These are phyloP conservation scores for Penicillium sp. DNA, from an alignment of 2,329 filamentous ascomycete genomes.

Conservation along the genomic window DNA sequence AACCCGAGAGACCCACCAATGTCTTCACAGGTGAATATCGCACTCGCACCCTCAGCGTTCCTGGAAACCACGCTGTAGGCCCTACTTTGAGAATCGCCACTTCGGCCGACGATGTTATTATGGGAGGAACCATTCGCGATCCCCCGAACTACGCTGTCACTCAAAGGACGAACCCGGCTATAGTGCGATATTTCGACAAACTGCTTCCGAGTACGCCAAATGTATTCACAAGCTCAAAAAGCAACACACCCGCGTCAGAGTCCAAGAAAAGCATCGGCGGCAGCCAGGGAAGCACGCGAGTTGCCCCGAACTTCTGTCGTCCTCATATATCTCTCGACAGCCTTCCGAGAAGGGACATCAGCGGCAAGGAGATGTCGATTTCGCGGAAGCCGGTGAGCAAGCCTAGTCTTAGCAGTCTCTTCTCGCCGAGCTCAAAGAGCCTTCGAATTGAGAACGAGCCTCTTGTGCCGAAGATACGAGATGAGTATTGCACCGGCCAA, in stretches of 20 bases:
- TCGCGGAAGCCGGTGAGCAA: conserved; percentile 19
- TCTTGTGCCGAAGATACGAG: conserved; percentile 21
- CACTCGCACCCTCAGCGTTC: conserved; percentile 11
- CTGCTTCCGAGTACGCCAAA: neutral
- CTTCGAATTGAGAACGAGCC: conserved; percentile 3
- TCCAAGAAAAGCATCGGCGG: neutral
- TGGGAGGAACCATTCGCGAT: conserved; percentile 24
- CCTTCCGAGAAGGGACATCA: conserved; percentile 17
- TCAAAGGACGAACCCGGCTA: conserved; percentile 4
- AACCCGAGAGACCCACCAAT: conserved; percentile 36
- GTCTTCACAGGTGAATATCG: conserved; percentile 33
- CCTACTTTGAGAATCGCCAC: conserved; percentile 34
- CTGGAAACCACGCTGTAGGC: conserved; percentile 21
- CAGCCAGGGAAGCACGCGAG: neutral
- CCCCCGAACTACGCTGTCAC: neutral
- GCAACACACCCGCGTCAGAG: neutral
- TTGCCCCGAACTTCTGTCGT: conserved; percentile 18
- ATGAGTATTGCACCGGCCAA: neutral
- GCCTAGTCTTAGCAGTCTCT: conserved; percentile 14
- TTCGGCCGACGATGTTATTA: conserved; percentile 34
- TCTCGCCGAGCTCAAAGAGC: conserved; percentile 5
- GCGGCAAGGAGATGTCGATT: conserved; percentile 19
- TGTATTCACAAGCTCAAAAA: neutral
- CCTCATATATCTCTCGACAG: conserved; percentile 20
- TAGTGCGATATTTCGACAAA: conserved; percentile 7